These are phyloP conservation scores for Phialophora macrospora DNA, from an alignment of 2,329 filamentous ascomycete species.

Conservation along the genomic window DNA sequence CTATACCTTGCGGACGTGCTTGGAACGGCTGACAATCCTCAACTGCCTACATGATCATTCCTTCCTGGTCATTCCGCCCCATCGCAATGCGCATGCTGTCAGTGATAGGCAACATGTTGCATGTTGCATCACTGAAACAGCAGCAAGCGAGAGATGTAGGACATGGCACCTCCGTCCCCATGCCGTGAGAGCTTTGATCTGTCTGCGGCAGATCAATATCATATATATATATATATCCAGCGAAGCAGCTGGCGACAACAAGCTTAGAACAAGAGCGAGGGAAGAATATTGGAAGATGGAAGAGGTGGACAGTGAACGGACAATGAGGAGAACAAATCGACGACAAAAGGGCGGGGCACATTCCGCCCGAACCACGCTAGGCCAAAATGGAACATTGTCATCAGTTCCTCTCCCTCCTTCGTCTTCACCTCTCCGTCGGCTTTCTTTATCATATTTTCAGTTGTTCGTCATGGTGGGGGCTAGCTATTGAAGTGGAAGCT, in stretches of 20 bases:
- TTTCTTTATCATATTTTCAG: neutral
- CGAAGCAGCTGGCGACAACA: neutral
- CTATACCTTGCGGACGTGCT: neutral
- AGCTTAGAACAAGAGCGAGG: neutral
- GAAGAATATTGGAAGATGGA: neutral
- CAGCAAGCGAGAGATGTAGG: neutral
- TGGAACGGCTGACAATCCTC: neutral
- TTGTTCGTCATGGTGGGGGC: neutral
- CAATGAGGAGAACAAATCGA: neutral
- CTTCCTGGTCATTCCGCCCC: too few relatives aligned
- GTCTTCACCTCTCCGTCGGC: neutral
- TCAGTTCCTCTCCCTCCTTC: neutral
- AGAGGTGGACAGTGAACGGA: neutral
- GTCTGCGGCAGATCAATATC: neutral
- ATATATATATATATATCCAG: neutral
- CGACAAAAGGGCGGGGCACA: neutral
- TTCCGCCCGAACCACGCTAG: neutral
- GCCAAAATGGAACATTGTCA: neutral
- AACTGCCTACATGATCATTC: neutral
- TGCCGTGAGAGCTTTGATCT: neutral
- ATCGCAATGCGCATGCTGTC: neutral
- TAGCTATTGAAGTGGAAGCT: neutral
- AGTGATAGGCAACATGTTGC: neutral
- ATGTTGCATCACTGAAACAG: neutral
- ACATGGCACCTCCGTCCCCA: neutral